Conservation (phyloP, 108 stramenopile genomes). For the Parietichytrium sp. region DNA sequence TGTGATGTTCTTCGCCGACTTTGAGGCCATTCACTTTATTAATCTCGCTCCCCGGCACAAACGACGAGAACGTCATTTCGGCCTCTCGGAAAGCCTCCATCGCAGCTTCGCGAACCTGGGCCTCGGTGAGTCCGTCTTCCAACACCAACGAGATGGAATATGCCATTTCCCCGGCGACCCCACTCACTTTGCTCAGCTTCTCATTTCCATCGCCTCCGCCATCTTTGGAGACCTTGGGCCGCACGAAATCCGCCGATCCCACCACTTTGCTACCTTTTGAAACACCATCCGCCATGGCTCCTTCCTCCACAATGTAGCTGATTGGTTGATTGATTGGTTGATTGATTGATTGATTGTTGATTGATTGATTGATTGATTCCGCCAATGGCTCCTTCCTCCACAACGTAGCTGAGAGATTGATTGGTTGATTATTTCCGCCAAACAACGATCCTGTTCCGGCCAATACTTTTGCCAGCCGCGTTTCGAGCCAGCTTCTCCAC, state of each 20-base stretch:
- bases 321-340: no score
- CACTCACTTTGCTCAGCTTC: not conserved
- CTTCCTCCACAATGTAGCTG: no score
- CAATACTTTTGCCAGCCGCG: no score
- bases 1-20: constrained; percentile 38
- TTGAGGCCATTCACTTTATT: constrained; percentile 46
- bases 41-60: constrained; percentile 52
- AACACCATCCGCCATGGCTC: constrained; percentile 30
- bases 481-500: no score
- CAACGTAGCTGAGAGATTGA: no score
- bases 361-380: no score
- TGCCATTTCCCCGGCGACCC: not conserved
- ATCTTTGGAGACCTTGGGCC: not conserved
- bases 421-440: no score
- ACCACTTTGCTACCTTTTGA: constrained; percentile 14
- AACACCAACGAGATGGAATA: not conserved
- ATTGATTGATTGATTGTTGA: no score
- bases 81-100: constrained; percentile 45
- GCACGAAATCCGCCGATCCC: constrained; percentile 9
- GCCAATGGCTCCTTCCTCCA: no score
- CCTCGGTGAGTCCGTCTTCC: not conserved
- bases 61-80: constrained; percentile 49
- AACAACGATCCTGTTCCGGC: no score
- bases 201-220: no score
- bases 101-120: constrained; percentile 24